Base-by-base conservation (phyloP, 2,329 filamentous ascomycete genomes). In the Alternaria postmessia region DNA sequence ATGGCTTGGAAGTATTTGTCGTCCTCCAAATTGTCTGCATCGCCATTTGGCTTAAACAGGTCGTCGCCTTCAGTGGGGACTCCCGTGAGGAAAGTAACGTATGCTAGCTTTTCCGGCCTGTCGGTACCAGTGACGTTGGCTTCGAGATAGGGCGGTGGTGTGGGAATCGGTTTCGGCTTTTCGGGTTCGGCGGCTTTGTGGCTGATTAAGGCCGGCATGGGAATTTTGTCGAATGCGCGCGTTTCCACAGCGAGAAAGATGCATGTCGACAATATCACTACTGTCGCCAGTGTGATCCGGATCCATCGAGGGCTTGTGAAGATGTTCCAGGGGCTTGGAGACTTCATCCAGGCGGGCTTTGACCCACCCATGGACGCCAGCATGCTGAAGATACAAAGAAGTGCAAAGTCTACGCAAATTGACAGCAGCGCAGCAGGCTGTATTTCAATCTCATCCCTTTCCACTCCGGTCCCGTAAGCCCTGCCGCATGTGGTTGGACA, bases 1-100 rank as follows among this genome's bases (percentile, higher is more conserved):
- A 64, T 63, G 3, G 70, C 73, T 39, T 64, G 47, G 49, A 76
- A 75, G 51, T 76, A 75, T 8, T 66, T 63, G 55, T 75, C 73
- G 12, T 71, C 54, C 24, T 73, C 68, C 20, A 71, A 54, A 42
- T 30, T 30, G 11, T 30, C 28, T 11, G 28, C 28, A 30, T 30
- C 8, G 1, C 4, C 9, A 5, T 30, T 30, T 30, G 28, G 28
- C 28, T 2, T 5, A 26, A 7, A 26, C 24, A 26, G 7, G 28
- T 73, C 61, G 18, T 71, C 65, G 16, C 57, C 52, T 8, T n/a
- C 7, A 38, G 65, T 56, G 20, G 63, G 55, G 0, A 66, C 69
- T 49, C 61, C 66, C 8, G 70, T 69, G 14, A 73, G 65, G 24
- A 70, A 72, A 0, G 70, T 74, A 11, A 72, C 65, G 52, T 72